A percentile compares a stretch with the other conserved stretches of the same genome.
Evolutionary conservation across 2,329 filamentous ascomycete genomes (phyloP).

Genomic region (Metarhizium guizhouense): DNA sequence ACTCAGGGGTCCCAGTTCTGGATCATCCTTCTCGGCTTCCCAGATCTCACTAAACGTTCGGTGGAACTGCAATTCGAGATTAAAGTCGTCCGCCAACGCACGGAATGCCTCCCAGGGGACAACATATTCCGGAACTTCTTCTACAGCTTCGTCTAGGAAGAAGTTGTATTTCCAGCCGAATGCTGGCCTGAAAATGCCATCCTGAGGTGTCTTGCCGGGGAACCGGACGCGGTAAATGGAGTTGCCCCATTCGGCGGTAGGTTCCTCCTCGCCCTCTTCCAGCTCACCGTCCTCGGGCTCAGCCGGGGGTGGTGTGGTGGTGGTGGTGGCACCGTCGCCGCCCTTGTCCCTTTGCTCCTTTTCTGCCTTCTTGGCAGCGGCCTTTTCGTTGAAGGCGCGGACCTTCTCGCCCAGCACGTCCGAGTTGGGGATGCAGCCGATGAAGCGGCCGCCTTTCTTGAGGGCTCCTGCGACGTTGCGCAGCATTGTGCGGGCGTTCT

Average conservation of each 20-base stretch:
- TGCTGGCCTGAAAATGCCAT: conserved; percentile 87
- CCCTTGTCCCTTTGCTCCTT: conserved; percentile 28
- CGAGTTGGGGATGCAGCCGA: conserved; percentile 95
- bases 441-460: conserved; percentile 89
- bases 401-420: conserved; percentile 78
- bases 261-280: conserved; percentile 54
- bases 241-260: conserved; percentile 81
- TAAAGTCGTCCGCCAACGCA: conserved; percentile 91
- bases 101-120: conserved; percentile 98
- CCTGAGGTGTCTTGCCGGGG: conserved; percentile 68
- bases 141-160: conserved; percentile 90
- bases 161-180: conserved; percentile 99
- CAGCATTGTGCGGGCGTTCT: conserved; percentile 85
- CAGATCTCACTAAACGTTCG: conserved; percentile 87
- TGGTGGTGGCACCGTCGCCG: conserved; percentile 9
- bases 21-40: conserved; percentile 82
- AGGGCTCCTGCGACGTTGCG: conserved; percentile 82
- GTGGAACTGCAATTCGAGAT: conserved; percentile 89
- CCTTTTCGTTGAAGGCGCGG: conserved; percentile 59
- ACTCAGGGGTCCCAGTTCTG: conserved; percentile 70
- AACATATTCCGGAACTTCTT: conserved; percentile 93
- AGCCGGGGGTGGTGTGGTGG: conserved; percentile 12
- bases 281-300: conserved; percentile 34
- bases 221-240: conserved; percentile 87
- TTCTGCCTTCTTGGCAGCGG: conserved; percentile 29